Percentiles rank a stretch among this genome's conserved stretches.
These are phyloP conservation scores for Picea mariana DNA, from an alignment of 83 land plant genomes.

Conservation along the genomic window DNA sequence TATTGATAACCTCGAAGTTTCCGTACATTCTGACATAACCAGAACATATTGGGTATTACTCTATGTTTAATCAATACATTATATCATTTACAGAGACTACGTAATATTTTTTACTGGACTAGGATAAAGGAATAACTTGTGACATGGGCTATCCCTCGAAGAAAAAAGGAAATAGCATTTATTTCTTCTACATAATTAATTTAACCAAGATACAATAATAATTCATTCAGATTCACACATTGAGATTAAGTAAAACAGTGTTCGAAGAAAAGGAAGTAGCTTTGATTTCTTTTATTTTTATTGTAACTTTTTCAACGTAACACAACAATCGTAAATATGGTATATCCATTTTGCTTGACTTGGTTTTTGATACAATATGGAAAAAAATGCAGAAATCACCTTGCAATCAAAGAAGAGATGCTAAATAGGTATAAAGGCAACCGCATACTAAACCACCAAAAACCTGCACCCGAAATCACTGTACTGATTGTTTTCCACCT, in stretches of 20 bases:
- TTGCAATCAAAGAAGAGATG: background rate
- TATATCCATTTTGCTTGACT: background rate
- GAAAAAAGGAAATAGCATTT: background rate
- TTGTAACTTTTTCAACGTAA: background rate
- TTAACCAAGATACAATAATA: background rate
- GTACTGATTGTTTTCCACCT: background rate
- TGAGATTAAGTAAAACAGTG: background rate
- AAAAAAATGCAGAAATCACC: conserved; percentile 3
- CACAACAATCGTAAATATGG: background rate
- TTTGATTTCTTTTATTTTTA: background rate
- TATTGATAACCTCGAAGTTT: background rate
- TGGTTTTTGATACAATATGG: background rate
- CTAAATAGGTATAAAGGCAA: background rate
- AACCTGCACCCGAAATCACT: background rate
- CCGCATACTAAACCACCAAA: conserved; percentile 3
- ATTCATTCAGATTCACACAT: background rate
- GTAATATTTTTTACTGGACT: background rate
- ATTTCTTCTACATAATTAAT: background rate
- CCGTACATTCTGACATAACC: background rate
- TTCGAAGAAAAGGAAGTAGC: background rate
- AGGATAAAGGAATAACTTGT: background rate
- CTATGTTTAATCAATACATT: background rate
- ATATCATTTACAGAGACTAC: background rate
- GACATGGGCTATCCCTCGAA: background rate
- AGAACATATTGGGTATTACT: background rate